phyloP scores from a whole-genome alignment of 2,329 filamentous ascomycete genomes.

The Cladophialophora psammophila region DNA sequence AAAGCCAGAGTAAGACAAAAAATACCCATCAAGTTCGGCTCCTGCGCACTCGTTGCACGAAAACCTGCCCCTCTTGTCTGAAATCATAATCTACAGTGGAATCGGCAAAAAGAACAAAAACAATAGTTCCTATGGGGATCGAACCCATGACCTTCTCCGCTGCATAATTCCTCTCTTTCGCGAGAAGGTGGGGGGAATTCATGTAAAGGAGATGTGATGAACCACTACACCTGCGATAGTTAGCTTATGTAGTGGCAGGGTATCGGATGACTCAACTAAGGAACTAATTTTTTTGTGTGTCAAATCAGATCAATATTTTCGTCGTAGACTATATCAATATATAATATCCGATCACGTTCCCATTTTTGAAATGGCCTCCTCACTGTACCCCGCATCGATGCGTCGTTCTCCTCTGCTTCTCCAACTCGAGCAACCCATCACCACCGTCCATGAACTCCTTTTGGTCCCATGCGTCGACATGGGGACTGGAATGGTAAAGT shows the following conservation, averaged over 20 bases:
- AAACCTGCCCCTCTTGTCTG: background rate
- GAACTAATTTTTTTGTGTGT: conserved; percentile 32
- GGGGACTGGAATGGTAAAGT: background rate
- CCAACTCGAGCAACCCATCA: no score
- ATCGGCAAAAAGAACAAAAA: conserved; percentile 7
- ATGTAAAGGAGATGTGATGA: conserved; percentile 40
- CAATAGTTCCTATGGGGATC: conserved; percentile 36
- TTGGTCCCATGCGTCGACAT: no score
- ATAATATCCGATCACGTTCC: background rate
- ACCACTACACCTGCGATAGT: conserved; percentile 29
- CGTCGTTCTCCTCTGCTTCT: no score
- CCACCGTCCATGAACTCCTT: no score
- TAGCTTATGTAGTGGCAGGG: no score
- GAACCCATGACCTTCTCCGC: conserved; percentile 39
- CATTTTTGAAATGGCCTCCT: background rate
- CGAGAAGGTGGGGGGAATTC: background rate
- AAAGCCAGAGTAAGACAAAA: no score
- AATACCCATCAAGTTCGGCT: no score
- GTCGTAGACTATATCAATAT: background rate
- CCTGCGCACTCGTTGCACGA: no score
- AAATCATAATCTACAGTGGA: background rate
- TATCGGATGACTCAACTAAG: conserved; percentile 18
- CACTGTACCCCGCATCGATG: background rate
- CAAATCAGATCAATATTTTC: conserved; percentile 23
- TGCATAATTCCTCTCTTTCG: background rate